Base-by-base conservation (phyloP, 140 eudicot species). In the Ambrosia hybrid region DNA sequence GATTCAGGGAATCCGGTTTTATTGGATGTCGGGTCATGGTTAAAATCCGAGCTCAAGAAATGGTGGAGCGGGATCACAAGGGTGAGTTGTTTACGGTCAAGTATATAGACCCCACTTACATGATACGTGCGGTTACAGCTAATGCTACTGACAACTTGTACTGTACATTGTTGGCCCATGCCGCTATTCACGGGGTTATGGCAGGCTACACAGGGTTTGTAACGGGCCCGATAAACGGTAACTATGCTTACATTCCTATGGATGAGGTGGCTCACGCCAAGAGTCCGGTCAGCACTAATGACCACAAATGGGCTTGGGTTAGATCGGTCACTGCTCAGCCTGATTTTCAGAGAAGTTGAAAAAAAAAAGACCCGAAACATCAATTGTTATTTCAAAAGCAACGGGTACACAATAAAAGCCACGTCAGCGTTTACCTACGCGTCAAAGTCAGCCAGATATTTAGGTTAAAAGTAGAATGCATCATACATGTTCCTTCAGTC, bases 171-270 rank as follows among this genome's bases (percentile, higher is more conserved):
- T 59, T 89, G 65, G 89, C 97, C 0, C 89, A 86, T 82, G 83
- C 92, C 0, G 96, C 96, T 4, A 85, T 89, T 45, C 96, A 92
- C 67, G 98, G 96, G 10, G 81, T 83, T 6, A 92, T 89, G 96
- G 95, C 95, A 5, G 96, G 96, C 9, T 87, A 87, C 62, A 89
- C 95, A 2, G 95, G 96, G 4, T 89, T 92, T 51, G 92, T 89
- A 0, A 53, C 82, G 0, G 97, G 96, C 1, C 94, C 91, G 1
- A 83, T 91, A 6, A 89, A 88, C 56, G 89, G 96, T 1, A 86
- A 83, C 80, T 84, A 91, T 68, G 94, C 95, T 2, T 86, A 89
- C 51, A 86, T 91, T 77, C 98, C 90, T 14, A 78, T 86, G 79
- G 87, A 84, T 45, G 90, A 84, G 45, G 96, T 88, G 57, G 85